phyloP scores from a whole-genome alignment of 2,329 filamentous ascomycete species.

The Clonostachys rosea region DNA sequence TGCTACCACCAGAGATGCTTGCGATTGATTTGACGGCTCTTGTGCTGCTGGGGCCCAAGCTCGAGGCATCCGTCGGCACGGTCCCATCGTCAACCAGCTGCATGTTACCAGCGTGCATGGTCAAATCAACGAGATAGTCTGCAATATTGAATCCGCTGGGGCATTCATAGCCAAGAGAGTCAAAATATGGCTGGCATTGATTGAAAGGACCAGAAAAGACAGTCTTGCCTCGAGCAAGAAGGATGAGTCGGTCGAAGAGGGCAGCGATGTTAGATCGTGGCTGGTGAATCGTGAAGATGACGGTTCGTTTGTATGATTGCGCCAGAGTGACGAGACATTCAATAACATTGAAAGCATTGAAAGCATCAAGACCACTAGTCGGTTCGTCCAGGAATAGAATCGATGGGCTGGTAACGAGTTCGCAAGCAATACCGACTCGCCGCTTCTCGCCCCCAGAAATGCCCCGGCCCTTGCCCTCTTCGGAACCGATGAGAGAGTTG shows the following conservation, averaged over 20 bases:
- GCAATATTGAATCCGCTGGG: conserved; percentile 98
- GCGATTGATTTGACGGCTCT: conserved; percentile 86
- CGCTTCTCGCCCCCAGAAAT: conserved; percentile 97
- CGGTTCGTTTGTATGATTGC: conserved; percentile 93
- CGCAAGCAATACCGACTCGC: conserved; percentile 93
- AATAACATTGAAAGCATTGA: conserved; percentile 96
- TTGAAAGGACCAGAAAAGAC: conserved; percentile 92
- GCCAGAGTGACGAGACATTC: conserved; percentile 93
- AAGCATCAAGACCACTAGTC: conserved; percentile 92
- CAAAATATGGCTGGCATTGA: conserved; percentile 88
- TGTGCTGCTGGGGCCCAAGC: conserved; percentile 79
- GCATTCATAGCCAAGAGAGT: conserved; percentile 85
- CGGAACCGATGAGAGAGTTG: conserved; percentile 91
- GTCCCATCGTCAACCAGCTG: conserved; percentile 51
- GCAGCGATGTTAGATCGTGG: conserved; percentile 97
- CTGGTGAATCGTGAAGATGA: conserved; percentile 98
- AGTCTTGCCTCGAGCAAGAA: conserved; percentile 81
- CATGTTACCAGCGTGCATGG: conserved; percentile 81
- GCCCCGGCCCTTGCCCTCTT: conserved; percentile 88
- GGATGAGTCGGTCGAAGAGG: conserved; percentile 88
- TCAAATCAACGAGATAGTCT: conserved; percentile 94
- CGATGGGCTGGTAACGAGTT: conserved; percentile 93
- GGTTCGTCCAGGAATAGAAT: conserved; percentile 97
- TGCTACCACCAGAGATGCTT: conserved; percentile 73
- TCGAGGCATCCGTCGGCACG: conserved; percentile 49